Base-by-base conservation (phyloP, 257 asterid species). In the Forsythia suspensa region DNA sequence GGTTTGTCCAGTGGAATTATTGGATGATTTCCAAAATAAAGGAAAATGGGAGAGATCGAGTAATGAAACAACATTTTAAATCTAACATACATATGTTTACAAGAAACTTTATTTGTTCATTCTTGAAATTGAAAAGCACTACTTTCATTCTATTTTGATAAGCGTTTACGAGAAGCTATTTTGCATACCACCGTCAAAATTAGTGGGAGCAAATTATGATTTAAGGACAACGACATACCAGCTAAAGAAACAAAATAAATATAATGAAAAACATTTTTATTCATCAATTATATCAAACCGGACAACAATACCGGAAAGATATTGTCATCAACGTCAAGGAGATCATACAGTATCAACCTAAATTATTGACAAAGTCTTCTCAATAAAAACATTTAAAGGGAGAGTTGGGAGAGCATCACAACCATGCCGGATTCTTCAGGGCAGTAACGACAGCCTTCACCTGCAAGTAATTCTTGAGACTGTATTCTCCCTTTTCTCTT, bases 381-480 rank as follows among this genome's bases (percentile, higher is more conserved):
- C 37, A 61, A 42, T 79, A n/a, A 63, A 13, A 36, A n/a, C 36
- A 59, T 6, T 6, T 59, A 59, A 57, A 59, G 67, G 5, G 67
- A 59, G 67, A 59, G 67, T n/a, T 51, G 11, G 59, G 18, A 71
- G 74, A 71, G 75, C 40, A 61, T 91, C 86, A 95, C 87, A 96
- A 71, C 98, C 99, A 96, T 44, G 99, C 97, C 8, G 99, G 97
- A 77, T 96, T 92, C 83, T 86, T 88, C 48, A 96, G 70, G 38
- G 97, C 38, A 39, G 94, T 92, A 40, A 89, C 97, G 8, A 96
- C 97, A n/a, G 99, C 99, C 82, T 92, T 96, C 81, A 93, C 98
- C 84, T 93, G 97, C 88, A 92, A 83, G 93, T 95, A 93, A 71
- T 89, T 93, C 90, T 88, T 93, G 77, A 93, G 94, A 83, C 97